These are phyloP conservation scores for Trichoderma hamatum DNA, from an alignment of 2,329 filamentous ascomycete genomes.

Conservation along the genomic window DNA sequence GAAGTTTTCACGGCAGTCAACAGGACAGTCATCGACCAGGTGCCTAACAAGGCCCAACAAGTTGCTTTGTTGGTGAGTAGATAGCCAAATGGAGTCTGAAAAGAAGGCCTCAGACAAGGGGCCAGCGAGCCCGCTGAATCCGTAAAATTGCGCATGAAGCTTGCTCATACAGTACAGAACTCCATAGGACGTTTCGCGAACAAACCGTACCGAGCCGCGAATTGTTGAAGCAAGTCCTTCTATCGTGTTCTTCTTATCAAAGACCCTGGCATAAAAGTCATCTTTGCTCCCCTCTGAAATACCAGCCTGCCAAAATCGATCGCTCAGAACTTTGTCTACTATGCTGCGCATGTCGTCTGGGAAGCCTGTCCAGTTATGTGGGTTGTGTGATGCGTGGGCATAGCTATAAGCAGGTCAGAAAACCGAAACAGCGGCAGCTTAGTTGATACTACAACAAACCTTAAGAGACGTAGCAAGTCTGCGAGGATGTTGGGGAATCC, in stretches of 20 bases:
- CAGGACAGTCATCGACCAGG: constrained; percentile 88
- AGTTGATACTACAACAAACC: constrained; percentile 44
- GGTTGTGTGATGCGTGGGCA: constrained; percentile 89
- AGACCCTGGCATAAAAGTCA: constrained; percentile 91
- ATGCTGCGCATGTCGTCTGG: constrained; percentile 75
- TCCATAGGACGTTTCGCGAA: constrained; percentile 91
- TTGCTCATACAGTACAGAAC: constrained; percentile 93
- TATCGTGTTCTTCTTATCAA: constrained; percentile 83
- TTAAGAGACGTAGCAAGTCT: constrained; percentile 80
- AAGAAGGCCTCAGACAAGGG: constrained; percentile 85
- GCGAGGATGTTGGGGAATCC: constrained; percentile 82
- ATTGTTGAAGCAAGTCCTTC: constrained; percentile 95
- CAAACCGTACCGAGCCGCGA: constrained; percentile 82
- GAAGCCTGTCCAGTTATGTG: constrained; percentile 78
- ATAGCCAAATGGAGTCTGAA: constrained; percentile 77
- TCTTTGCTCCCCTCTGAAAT: constrained; percentile 96
- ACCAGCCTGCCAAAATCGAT: constrained; percentile 97
- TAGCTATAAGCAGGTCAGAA: constrained; percentile 55
- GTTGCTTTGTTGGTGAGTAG: constrained; percentile 92
- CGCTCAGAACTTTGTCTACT: constrained; percentile 82
- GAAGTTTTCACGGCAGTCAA: constrained; percentile 75
- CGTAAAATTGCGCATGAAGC: constrained; percentile 86
- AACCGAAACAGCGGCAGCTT: constrained; percentile 15
- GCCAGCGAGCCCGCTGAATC: constrained; percentile 79
- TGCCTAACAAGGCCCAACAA: constrained; percentile 85